phyloP scores from a whole-genome alignment of 164 flowering plant species.

The Berberis thunbergii region DNA sequence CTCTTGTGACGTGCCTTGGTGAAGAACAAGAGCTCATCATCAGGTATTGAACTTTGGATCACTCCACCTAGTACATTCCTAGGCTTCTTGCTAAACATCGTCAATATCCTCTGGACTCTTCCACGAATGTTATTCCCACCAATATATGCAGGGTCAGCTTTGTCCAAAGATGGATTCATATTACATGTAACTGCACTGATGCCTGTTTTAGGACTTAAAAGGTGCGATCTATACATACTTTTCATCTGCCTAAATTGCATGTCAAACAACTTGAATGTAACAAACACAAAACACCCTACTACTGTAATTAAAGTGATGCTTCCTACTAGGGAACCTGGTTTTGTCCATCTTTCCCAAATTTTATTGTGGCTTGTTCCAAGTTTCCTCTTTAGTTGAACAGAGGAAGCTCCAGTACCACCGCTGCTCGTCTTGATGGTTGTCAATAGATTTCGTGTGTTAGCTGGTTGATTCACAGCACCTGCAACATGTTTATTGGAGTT shows the following conservation, averaged over 20 bases:
- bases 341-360: conserved; percentile 45
- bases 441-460: conserved; percentile 45
- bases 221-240: conserved; percentile 21
- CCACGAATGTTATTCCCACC: conserved; percentile 22
- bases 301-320: conserved; percentile 31
- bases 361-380: conserved; percentile 37
- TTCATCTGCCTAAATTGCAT: conserved; percentile 23
- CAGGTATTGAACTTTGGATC: conserved; percentile 21
- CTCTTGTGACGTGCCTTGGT: conserved; percentile 25
- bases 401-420: conserved; percentile 25
- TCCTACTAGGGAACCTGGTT: conserved; percentile 20
- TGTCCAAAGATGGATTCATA: conserved; percentile 23
- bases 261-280: conserved; percentile 31
- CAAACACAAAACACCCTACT: conserved; percentile 50
- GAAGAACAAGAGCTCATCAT: conserved; percentile 37
- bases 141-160: conserved; percentile 22
- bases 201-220: conserved; percentile 15
- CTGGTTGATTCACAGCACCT: conserved; percentile 62
- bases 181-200: conserved; percentile 24
- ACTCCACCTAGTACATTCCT: conserved; percentile 19
- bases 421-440: conserved; percentile 20
- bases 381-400: conserved; percentile 62
- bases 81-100: conserved; percentile 21
- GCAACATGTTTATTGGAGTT: conserved; percentile 52
- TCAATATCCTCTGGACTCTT: conserved; percentile 31